These are phyloP conservation scores for Rhizopus sp. DNA, from an alignment of 371 early-diverging fungal species.

Conservation along the genomic window DNA sequence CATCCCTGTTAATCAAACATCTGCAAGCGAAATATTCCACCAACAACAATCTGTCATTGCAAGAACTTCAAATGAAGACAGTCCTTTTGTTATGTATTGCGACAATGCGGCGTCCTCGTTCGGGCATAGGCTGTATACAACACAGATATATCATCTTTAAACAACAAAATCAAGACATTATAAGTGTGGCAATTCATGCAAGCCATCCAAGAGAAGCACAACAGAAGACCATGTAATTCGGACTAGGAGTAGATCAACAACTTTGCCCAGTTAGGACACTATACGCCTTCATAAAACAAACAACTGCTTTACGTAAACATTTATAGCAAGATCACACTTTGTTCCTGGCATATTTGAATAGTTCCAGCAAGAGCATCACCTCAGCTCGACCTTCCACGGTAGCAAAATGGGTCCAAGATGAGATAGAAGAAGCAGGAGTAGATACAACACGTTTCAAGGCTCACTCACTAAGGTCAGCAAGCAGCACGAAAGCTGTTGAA, in stretches of 20 bases:
- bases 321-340: conserved; percentile 12
- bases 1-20: not conserved
- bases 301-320: not conserved
- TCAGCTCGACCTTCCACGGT: conserved; percentile 1
- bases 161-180: not conserved
- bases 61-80: conserved; percentile 7
- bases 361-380: not conserved
- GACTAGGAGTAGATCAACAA: not conserved
- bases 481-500: conserved; percentile 18
- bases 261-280: conserved; percentile 2
- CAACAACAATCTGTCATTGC: not conserved
- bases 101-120: conserved; percentile 17
- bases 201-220: conserved; percentile 12
- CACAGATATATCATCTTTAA: not conserved
- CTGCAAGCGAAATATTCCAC: not conserved
- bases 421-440: conserved; percentile 14
- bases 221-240: not conserved
- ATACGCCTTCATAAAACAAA: not conserved
- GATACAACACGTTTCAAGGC: not conserved
- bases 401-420: conserved; percentile 9
- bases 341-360: conserved; percentile 9
- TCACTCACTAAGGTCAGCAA: conserved; percentile 10
- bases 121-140: conserved; percentile 10
- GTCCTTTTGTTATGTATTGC: conserved; percentile 12
- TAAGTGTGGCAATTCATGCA: conserved; percentile 2